Conservation (phyloP, 352 stramenopile species). For the Phytopythium cucurbitacearum region DNA sequence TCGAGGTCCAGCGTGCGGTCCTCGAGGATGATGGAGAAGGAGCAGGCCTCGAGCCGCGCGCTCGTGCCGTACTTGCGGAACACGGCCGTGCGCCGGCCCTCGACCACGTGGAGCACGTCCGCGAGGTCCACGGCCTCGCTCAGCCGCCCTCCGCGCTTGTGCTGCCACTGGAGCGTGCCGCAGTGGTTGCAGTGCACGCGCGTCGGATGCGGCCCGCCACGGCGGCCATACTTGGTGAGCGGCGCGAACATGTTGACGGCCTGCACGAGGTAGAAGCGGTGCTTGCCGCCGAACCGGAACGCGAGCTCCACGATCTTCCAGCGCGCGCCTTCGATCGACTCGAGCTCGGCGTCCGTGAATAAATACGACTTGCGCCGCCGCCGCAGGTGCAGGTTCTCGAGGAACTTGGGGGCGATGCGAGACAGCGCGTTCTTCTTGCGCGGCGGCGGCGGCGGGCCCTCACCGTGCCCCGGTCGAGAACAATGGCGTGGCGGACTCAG, state of each 20-base stretch:
- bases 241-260: slow-evolving; percentile 86
- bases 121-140: slow-evolving; percentile 73
- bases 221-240: slow-evolving; percentile 75
- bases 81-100: slow-evolving; percentile 65
- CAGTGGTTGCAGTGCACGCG: slow-evolving; percentile 78
- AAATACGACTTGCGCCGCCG: slow-evolving; percentile 39
- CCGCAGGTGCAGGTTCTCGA: slow-evolving; percentile 56
- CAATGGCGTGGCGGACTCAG: background rate
- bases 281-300: slow-evolving; percentile 81
- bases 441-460: background rate
- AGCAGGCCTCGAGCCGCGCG: slow-evolving; percentile 39
- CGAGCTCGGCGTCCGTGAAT: slow-evolving; percentile 77
- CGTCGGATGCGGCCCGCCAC: slow-evolving; percentile 62
- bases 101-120: slow-evolving; percentile 58
- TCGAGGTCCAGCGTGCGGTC: slow-evolving; percentile 79
- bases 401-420: slow-evolving; percentile 50
- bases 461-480: too few species aligned
- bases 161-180: slow-evolving; percentile 81
- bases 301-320: slow-evolving; percentile 87
- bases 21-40: slow-evolving; percentile 72
- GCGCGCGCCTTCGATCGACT: slow-evolving; percentile 68
- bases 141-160: slow-evolving; percentile 65
- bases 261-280: slow-evolving; percentile 83
- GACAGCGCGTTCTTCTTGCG: slow-evolving; percentile 44
- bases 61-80: slow-evolving; percentile 72